Evolutionary conservation across 306 rosid species (phyloP).

Genomic region (Albizia julibrissin): DNA sequence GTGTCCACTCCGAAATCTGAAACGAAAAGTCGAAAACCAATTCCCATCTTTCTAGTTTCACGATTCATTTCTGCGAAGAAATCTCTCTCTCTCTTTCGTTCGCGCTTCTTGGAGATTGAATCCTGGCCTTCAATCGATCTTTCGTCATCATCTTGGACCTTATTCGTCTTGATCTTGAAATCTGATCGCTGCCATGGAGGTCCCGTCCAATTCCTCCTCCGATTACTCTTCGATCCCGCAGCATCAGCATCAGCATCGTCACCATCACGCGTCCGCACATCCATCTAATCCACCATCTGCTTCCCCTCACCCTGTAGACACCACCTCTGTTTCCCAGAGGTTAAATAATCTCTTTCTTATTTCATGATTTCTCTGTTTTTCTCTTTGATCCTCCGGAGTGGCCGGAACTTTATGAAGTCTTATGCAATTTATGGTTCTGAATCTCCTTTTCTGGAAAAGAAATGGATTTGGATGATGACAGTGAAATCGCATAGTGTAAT

Average conservation of each 20-base stretch:
- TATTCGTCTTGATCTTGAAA: conserved; percentile 28
- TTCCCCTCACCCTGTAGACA: conserved; percentile 62
- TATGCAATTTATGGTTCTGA: neutral
- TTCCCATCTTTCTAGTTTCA: neutral
- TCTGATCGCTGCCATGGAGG: conserved; percentile 65
- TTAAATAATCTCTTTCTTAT: neutral
- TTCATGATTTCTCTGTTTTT: conserved; percentile 2
- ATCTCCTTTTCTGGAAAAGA: neutral
- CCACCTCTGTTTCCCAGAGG: conserved; percentile 84
- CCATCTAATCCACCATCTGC: conserved; percentile 50
- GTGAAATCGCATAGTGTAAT: neutral
- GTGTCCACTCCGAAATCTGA: conserved; percentile 18
- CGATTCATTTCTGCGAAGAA: neutral
- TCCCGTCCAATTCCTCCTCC: conserved; percentile 58
- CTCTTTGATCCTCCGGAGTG: conserved; percentile 28
- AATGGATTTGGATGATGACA: neutral
- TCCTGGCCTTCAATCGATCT: conserved; percentile 35
- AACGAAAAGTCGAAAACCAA: neutral
- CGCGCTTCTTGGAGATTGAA: conserved; percentile 16
- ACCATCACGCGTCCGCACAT: conserved; percentile 36
- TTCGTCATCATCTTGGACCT: conserved; percentile 1
- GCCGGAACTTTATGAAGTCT: neutral
- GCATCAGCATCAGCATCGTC: conserved; percentile 48
- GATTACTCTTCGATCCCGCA: conserved; percentile 60
- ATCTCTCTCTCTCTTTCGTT: neutral